These are phyloP conservation scores for Cutaneotrichosporon sp. DNA, from an alignment of 1,284 basidiomycete species.

Conservation along the genomic window DNA sequence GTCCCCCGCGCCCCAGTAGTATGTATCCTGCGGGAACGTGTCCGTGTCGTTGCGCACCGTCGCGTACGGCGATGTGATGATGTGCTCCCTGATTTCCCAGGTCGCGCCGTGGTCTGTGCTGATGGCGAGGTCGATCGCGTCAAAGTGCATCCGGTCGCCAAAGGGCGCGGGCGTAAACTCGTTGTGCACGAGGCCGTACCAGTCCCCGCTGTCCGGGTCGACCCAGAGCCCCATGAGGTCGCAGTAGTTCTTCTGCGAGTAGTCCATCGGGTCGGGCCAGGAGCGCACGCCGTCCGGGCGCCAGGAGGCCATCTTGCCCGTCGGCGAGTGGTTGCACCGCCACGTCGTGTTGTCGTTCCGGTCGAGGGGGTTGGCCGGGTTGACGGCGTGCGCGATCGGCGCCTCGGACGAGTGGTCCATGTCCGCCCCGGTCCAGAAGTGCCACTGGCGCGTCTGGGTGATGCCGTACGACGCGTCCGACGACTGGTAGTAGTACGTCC, in stretches of 20 bases:
- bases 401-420: constrained; percentile 9
- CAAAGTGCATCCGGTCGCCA: constrained; percentile 21
- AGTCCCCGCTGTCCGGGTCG: constrained; percentile 23
- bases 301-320: constrained; percentile 6
- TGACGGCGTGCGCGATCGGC: not conserved
- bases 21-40: constrained; percentile 15
- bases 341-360: constrained; percentile 21
- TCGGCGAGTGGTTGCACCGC: constrained; percentile 20
- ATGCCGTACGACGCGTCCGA: constrained; percentile 16
- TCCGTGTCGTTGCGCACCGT: constrained; percentile 14
- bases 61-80: constrained; percentile 15
- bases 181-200: constrained; percentile 23
- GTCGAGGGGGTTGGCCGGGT: constrained; percentile 18
- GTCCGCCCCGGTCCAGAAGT: constrained; percentile 13
- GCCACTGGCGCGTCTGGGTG: constrained; percentile 8
- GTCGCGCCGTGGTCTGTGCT: constrained; percentile 16
- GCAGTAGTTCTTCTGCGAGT: constrained; percentile 22
- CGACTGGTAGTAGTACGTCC: constrained; percentile 16
- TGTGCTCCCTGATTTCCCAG: constrained; percentile 18
- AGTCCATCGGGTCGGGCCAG: not conserved
- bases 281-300: not conserved
- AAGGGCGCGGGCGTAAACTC: constrained; percentile 21
- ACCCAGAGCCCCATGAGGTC: constrained; percentile 20
- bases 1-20: constrained; percentile 22
- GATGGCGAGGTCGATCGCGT: constrained; percentile 22